Evolutionary conservation across 768 basidiomycete species (phyloP).

Genomic region (Lepiota brunneoincarnata): DNA sequence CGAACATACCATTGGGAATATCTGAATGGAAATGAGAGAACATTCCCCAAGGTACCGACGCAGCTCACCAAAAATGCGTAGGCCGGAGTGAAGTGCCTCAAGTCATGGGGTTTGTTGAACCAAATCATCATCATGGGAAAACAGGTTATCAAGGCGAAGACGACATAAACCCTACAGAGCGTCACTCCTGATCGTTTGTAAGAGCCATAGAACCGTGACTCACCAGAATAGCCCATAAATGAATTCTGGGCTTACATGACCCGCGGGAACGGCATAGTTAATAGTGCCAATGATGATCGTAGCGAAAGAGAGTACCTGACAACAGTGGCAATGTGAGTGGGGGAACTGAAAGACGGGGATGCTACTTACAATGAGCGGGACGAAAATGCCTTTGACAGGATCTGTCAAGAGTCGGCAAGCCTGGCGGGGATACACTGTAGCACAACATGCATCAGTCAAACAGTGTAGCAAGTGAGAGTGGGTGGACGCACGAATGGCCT

Average conservation of each 20-base stretch:
- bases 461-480: background rate
- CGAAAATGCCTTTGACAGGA: conserved; percentile 44
- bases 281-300: conserved; percentile 48
- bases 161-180: conserved; percentile 37
- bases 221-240: conserved; percentile 46
- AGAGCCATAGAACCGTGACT: conserved; percentile 5
- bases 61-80: conserved; percentile 34
- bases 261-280: conserved; percentile 40
- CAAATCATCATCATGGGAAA: conserved; percentile 50
- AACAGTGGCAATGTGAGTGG: background rate
- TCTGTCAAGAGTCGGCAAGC: conserved; percentile 40
- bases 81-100: conserved; percentile 34
- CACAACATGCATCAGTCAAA: background rate
- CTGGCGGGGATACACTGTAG: conserved; percentile 41
- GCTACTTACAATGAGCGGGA: conserved; percentile 26
- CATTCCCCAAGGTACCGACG: background rate
- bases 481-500: conserved; percentile 34
- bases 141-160: conserved; percentile 33
- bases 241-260: conserved; percentile 29
- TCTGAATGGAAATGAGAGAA: conserved; percentile 12
- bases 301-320: conserved; percentile 46
- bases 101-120: conserved; percentile 45
- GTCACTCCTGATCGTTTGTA: background rate
- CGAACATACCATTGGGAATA: conserved; percentile 33
- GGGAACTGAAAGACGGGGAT: background rate